Evolutionary conservation across 176 grass and related monocot genomes (phyloP), one percentile per base, ranked within the genome.

Genomic region (Calamus simplicifolius): DNA sequence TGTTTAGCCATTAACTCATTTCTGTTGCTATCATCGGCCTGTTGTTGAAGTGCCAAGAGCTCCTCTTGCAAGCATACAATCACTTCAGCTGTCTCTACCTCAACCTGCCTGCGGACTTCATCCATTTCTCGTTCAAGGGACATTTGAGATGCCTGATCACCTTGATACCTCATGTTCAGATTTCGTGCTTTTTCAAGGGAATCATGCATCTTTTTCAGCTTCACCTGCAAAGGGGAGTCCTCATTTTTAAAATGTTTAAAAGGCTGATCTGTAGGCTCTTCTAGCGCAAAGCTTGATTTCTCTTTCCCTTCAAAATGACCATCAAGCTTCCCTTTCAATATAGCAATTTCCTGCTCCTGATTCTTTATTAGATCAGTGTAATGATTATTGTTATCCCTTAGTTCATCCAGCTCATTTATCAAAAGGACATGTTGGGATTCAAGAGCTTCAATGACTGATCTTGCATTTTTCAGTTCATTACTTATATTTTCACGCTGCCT

Each of bases 61-160:
- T 97, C 92, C 62, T 91, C 81, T 82, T 97, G 72, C 73, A 97
- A 97, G 79, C 78, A 85, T 58, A 91, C 65, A 78, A 97, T 97
- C 38, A 91, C 93, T 63, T 97, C 87, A 76, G 93, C 73, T 69
- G 93, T 97, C 81, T 87, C 84, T 66, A 73, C 63, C 81, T 97
- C 93, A 64, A 90, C 87, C 71, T 97, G 87, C 75, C 80, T 91
- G 26, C 84, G 68, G 19, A 88, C 81, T 82, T 88, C 93, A 56
- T 91, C 93, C 84, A 87, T 97, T 82, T 91, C 92, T 85, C 72
- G 72, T 56, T 88, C 81, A 52, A 83, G 68, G 80, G 62, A 82
- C 69, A 18, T 85, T 57, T 97, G 84, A 76, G 84, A 84, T 61
- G 57, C 72, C 48, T 91, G 84, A 61, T 90, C 75, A 54, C 63